Conservation (phyloP, 495 filamentous ascomycete genomes). For the Viridothelium virens region DNA sequence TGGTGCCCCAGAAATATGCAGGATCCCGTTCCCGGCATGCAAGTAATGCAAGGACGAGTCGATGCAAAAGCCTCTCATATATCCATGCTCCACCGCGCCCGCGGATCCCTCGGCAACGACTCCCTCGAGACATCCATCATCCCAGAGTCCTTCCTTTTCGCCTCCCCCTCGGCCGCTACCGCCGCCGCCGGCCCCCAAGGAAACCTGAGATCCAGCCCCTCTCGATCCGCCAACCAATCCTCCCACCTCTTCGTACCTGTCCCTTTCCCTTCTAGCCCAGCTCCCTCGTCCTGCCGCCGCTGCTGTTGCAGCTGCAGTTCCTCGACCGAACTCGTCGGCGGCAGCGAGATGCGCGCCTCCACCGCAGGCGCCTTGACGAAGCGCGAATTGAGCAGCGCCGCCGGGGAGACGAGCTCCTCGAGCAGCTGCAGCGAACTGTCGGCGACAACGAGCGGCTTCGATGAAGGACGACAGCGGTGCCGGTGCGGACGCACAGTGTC, state of each 20-base stretch:
- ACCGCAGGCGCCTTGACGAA: constrained; percentile 26
- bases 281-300: constrained; percentile 6
- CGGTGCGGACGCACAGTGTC: not conserved
- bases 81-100: constrained; percentile 34
- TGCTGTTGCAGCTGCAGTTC: constrained; percentile 16
- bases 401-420: constrained; percentile 27
- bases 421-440: constrained; percentile 26
- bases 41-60: not conserved
- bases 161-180: constrained; percentile 11
- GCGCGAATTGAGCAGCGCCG: constrained; percentile 24
- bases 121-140: constrained; percentile 18
- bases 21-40: not conserved
- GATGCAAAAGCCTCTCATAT: constrained; percentile 23
- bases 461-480: not conserved
- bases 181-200: constrained; percentile 3
- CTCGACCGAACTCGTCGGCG: constrained; percentile 20
- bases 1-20: not conserved
- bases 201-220: not conserved
- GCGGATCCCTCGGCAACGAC: constrained; percentile 19
- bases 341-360: constrained; percentile 27
- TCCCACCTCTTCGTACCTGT: constrained; percentile 15
- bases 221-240: constrained; percentile 14
- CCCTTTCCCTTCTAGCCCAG: constrained; percentile 12
- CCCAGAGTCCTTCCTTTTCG: constrained; percentile 14
- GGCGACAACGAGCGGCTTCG: not conserved